These are phyloP conservation scores for Mycena rebaudengoi DNA, from an alignment of 768 basidiomycete genomes.

Conservation along the genomic window DNA sequence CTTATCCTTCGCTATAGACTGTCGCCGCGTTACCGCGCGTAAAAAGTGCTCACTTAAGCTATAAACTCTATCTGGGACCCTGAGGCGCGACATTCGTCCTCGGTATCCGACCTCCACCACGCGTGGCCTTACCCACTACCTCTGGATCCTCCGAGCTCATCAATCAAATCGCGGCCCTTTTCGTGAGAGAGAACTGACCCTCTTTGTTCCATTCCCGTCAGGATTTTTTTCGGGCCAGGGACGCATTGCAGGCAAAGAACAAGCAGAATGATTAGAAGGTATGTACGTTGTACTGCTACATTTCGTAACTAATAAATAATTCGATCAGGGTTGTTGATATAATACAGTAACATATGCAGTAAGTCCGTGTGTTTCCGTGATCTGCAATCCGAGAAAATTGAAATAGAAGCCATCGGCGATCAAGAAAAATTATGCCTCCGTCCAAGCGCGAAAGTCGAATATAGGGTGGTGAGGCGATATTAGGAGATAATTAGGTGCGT, in stretches of 20 bases:
- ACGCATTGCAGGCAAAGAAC: slow-evolving; percentile 6
- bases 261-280: slow-evolving; percentile 4
- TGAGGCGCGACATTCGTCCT: no score
- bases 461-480: not conserved
- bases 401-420: slow-evolving; percentile 30
- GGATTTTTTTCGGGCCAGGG: not conserved
- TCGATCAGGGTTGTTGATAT: slow-evolving; percentile 6
- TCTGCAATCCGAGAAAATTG: slow-evolving; percentile 33
- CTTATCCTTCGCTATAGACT: slow-evolving; percentile 14
- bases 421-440: slow-evolving; percentile 21
- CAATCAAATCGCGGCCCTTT: not conserved
- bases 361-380: slow-evolving; percentile 42
- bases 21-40: not conserved
- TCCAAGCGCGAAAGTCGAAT: slow-evolving; percentile 8
- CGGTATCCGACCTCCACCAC: not conserved
- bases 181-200: slow-evolving; percentile 7
- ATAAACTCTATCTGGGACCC: slow-evolving; percentile 21
- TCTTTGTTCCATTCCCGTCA: slow-evolving; percentile 4
- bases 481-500: slow-evolving; percentile 23
- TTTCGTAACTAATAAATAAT: slow-evolving; percentile 26
- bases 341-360: slow-evolving; percentile 38
- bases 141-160: not conserved
- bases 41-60: slow-evolving; percentile 21
- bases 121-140: not conserved
- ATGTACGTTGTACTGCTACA: slow-evolving; percentile 22